phyloP scores from a whole-genome alignment of 768 basidiomycete species.

The Naganishia antarctica region DNA sequence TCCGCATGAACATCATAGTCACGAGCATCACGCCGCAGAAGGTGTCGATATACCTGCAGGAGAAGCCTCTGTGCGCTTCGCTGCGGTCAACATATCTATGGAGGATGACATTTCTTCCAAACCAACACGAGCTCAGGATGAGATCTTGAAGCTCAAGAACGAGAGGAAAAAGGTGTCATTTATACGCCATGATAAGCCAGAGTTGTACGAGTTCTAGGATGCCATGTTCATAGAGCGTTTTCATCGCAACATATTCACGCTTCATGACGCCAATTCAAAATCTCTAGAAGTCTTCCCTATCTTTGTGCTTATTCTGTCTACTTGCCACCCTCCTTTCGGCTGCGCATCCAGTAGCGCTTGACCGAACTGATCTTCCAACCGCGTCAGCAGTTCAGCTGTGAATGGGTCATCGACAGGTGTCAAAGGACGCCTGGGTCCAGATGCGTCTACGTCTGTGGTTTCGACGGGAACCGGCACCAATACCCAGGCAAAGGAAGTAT shows the following conservation, averaged over 20 bases:
- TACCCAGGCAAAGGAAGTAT: constrained; percentile 84
- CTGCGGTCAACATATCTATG: constrained; percentile 17
- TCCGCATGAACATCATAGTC: constrained; percentile 17
- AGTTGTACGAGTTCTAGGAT: constrained; percentile 48
- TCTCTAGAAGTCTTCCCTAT: constrained; percentile 35
- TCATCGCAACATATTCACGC: no score
- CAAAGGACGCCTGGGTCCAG: not conserved
- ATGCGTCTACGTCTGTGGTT: no score
- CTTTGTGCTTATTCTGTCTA: constrained; percentile 34
- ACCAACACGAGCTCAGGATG: not conserved
- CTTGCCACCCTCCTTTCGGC: constrained; percentile 40
- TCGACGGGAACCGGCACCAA: constrained; percentile 52
- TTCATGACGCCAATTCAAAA: not conserved
- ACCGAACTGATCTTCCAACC: constrained; percentile 30
- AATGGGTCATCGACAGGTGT: constrained; percentile 29
- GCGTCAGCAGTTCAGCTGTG: constrained; percentile 21
- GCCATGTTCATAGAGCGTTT: not conserved
- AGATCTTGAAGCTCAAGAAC: constrained; percentile 8
- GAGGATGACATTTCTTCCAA: not conserved
- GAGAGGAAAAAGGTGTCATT: constrained; percentile 32
- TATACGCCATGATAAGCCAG: constrained; percentile 45
- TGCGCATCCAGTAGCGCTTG: constrained; percentile 30
- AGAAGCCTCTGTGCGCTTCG: constrained; percentile 23
- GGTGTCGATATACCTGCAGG: constrained; percentile 20
- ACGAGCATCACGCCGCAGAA: constrained; percentile 3